Conservation (phyloP, 306 rosid genomes). For the Quercus wislizeni region DNA sequence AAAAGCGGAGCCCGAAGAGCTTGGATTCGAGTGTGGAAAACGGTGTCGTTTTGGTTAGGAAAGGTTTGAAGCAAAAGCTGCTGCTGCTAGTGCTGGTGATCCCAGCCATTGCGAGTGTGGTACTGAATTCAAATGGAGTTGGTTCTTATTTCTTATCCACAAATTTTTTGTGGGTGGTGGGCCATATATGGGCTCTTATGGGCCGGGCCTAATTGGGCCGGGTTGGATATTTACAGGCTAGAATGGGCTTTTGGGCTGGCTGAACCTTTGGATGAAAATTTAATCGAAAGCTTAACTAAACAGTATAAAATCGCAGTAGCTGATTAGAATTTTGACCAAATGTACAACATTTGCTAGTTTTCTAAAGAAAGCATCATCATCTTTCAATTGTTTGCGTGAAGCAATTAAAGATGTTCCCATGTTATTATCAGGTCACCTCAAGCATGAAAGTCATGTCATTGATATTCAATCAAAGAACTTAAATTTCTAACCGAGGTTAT, state of each 20-base stretch:
- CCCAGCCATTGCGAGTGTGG: constrained; percentile 62
- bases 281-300: too few relatives aligned
- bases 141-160: neutral
- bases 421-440: too few relatives aligned
- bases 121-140: neutral
- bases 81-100: constrained; percentile 35
- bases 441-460: neutral
- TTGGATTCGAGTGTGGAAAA: constrained; percentile 32
- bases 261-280: too few relatives aligned
- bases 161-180: neutral
- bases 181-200: neutral
- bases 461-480: neutral
- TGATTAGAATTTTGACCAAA: too few relatives aligned
- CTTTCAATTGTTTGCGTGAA: neutral
- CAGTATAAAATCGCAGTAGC: too few relatives aligned
- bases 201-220: neutral
- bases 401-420: neutral
- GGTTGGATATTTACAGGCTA: too few relatives aligned
- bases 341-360: neutral
- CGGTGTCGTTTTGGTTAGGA: constrained; percentile 28
- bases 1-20: constrained; percentile 50
- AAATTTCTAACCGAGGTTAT: too few relatives aligned
- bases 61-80: constrained; percentile 46
- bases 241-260: too few relatives aligned
- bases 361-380: too few relatives aligned